Evolutionary conservation across 441 rosid species (phyloP).

Genomic region (Codiaeum variegatum): DNA sequence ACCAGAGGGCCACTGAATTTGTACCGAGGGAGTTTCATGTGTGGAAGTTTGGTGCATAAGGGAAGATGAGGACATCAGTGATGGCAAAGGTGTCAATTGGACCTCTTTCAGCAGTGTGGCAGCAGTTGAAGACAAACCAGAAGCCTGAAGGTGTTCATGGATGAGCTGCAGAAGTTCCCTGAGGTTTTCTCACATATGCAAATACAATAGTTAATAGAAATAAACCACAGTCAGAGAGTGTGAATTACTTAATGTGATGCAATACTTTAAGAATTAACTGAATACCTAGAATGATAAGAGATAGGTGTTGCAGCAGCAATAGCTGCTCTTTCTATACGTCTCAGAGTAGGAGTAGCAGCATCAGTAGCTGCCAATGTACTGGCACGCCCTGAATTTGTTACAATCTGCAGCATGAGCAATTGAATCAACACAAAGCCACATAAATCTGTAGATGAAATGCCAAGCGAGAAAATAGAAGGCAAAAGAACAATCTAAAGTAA

Average conservation of each 20-base stretch:
- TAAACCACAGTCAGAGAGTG: conserved; percentile 1
- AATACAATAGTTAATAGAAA: conserved; percentile 11
- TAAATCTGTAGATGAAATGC: not conserved
- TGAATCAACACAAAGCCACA: conserved; percentile 11
- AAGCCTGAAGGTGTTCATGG: conserved; percentile 95
- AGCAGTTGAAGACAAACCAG: conserved; percentile 76
- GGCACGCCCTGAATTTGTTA: conserved; percentile 95
- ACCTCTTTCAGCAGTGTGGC: conserved; percentile 78
- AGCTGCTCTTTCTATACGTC: conserved; percentile 98
- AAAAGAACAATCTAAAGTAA: not conserved
- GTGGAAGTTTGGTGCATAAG: conserved; percentile 51
- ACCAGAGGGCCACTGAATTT: conserved; percentile 87
- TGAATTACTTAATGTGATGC: not conserved
- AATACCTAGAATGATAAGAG: conserved; percentile 79
- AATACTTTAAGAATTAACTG: not conserved
- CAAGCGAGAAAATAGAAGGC: not conserved
- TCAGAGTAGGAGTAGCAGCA: conserved; percentile 95
- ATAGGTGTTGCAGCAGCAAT: conserved; percentile 97
- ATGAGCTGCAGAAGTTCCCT: conserved; percentile 96
- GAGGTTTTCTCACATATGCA: conserved; percentile 19
- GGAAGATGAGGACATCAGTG: conserved; percentile 62
- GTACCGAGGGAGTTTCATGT: conserved; percentile 57
- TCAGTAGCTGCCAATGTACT: conserved; percentile 92
- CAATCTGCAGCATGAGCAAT: conserved; percentile 56
- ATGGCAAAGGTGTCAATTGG: conserved; percentile 77